Conservation (phyloP, 1,284 basidiomycete species). For the Schizophyllum amplum region DNA sequence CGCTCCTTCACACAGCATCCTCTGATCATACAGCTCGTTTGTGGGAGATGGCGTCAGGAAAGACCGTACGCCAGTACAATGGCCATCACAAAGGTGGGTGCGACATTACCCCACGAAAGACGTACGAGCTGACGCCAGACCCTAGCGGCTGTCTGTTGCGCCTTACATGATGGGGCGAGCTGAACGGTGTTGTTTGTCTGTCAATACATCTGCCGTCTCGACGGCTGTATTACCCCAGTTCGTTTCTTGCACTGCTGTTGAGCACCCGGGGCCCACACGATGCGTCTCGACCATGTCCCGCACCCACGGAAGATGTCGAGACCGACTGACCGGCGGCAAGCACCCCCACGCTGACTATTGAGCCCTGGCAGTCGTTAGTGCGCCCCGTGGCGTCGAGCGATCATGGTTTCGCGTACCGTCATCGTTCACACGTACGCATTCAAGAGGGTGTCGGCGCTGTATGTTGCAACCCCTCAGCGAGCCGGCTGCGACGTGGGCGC, state of each 20-base stretch:
- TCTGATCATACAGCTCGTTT: conserved; percentile 96
- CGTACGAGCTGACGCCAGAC: conserved; percentile 15
- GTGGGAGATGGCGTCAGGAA: conserved; percentile 96
- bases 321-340: background rate
- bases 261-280: no score
- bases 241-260: no score
- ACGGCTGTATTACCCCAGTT: no score
- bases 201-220: no score
- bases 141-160: conserved; percentile 73
- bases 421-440: background rate
- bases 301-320: no score
- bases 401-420: background rate
- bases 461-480: no score
- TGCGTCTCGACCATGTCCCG: no score
- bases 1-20: conserved; percentile 58
- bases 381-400: background rate
- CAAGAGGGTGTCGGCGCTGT: background rate
- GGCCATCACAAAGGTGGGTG: conserved; percentile 89
- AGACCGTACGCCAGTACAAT: conserved; percentile 96
- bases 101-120: conserved; percentile 3
- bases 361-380: background rate
- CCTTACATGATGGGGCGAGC: conserved; percentile 72
- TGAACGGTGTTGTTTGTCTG: no score
- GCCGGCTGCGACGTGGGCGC: background rate
- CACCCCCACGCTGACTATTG: background rate